Conservation (phyloP, 2,329 filamentous ascomycete genomes). For the Aspergillus aculeatinus region DNA sequence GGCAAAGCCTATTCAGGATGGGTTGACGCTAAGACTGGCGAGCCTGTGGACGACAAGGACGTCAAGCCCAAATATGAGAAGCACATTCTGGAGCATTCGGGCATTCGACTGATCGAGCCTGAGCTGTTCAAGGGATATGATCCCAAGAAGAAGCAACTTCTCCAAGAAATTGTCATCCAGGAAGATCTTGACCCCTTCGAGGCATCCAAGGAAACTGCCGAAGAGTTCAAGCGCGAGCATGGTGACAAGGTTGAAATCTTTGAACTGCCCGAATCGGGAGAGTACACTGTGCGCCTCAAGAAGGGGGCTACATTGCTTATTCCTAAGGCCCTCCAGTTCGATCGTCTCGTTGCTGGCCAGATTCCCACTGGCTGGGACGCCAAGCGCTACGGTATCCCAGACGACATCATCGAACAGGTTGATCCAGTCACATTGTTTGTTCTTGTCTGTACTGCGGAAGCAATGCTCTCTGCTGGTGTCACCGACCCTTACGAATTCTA, state of each 20-base stretch:
- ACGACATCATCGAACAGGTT: slow-evolving; percentile 96
- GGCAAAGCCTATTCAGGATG: slow-evolving; percentile 93
- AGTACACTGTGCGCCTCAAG: slow-evolving; percentile 91
- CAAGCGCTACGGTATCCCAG: slow-evolving; percentile 91
- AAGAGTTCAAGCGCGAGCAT: slow-evolving; percentile 96
- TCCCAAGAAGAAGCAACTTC: slow-evolving; percentile 95
- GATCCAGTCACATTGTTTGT: slow-evolving; percentile 95
- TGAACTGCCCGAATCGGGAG: slow-evolving; percentile 87
- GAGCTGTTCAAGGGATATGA: slow-evolving; percentile 97
- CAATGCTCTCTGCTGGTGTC: slow-evolving; percentile 87
- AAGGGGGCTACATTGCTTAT: slow-evolving; percentile 95
- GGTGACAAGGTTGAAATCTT: slow-evolving; percentile 98
- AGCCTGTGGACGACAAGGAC: slow-evolving; percentile 97
- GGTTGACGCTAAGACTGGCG: slow-evolving; percentile 92
- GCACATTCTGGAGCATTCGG: slow-evolving; percentile 90
- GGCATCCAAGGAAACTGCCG: slow-evolving; percentile 92
- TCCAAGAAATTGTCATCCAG: slow-evolving; percentile 96
- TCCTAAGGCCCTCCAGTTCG: slow-evolving; percentile 94
- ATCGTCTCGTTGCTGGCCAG: slow-evolving; percentile 94
- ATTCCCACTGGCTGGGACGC: slow-evolving; percentile 97
- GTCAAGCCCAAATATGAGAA: slow-evolving; percentile 98
- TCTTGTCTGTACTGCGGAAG: slow-evolving; percentile 88
- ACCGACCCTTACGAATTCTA: slow-evolving; percentile 99
- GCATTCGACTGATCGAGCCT: slow-evolving; percentile 95
- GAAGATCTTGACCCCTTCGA: slow-evolving; percentile 97